Evolutionary conservation across 805 yeast genomes (phyloP).

Genomic region (Pichia eremophila): DNA sequence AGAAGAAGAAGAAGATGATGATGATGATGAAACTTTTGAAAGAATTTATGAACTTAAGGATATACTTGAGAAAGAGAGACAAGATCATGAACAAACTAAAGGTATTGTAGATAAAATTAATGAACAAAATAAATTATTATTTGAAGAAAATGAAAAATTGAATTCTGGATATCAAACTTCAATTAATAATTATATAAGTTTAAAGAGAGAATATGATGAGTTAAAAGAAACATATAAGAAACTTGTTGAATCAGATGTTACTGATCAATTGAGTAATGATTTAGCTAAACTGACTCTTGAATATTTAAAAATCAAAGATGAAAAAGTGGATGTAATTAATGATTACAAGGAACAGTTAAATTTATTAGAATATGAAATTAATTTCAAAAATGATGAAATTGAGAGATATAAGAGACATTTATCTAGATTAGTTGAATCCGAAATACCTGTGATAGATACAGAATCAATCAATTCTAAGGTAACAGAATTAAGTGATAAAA

Average conservation of each 20-base stretch:
- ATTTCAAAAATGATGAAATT: conserved; percentile 9
- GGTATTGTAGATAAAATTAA: not conserved
- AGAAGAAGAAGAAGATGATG: not conserved
- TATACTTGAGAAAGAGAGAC: not conserved
- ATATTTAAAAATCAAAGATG: conserved; percentile 22
- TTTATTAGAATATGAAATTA: conserved; percentile 10
- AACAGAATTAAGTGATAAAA: not conserved
- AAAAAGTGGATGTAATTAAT: conserved; percentile 17
- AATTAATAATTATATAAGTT: conserved; percentile 27
- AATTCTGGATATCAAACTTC: conserved; percentile 6
- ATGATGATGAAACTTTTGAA: not conserved
- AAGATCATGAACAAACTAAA: not conserved
- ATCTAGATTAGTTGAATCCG: not conserved
- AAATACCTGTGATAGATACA: not conserved
- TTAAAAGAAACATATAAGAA: conserved; percentile 6
- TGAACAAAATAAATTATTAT: conserved; percentile 3
- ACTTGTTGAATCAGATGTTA: conserved; percentile 8
- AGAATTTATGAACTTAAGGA: not conserved
- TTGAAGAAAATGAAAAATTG: conserved; percentile 2
- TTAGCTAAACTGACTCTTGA: conserved; percentile 29
- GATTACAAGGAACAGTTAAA: conserved; percentile 4
- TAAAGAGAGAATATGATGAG: conserved; percentile 18
- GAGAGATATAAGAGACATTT: not conserved
- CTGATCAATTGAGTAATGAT: conserved; percentile 28
- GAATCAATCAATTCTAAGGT: conserved; percentile 1